phyloP scores from a whole-genome alignment of 345 rosid genomes.

The Anastatica hierochuntica region DNA sequence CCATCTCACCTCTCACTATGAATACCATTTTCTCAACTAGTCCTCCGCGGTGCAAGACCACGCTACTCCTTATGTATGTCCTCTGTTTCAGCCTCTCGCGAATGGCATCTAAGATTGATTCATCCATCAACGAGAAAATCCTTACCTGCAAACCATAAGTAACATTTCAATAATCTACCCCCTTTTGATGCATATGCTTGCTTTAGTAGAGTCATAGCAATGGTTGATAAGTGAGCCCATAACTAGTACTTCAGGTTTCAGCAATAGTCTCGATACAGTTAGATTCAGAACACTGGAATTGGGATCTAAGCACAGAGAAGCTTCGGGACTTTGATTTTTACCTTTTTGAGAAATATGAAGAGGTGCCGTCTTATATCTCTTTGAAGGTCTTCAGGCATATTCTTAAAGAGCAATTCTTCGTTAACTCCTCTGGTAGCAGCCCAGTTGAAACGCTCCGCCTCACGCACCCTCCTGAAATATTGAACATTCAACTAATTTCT shows the following conservation, averaged over 20 bases:
- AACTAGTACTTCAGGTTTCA: background rate
- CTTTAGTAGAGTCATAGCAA: background rate
- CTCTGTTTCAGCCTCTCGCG: slow-evolving; percentile 65
- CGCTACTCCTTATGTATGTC: slow-evolving; percentile 58
- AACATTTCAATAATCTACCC: background rate
- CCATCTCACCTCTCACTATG: slow-evolving; percentile 77
- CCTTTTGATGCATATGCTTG: background rate
- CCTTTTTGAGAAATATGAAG: slow-evolving; percentile 70
- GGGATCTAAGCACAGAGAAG: background rate
- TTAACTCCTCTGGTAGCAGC: slow-evolving; percentile 88
- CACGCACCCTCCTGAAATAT: slow-evolving; percentile 51
- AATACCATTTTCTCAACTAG: slow-evolving; percentile 75
- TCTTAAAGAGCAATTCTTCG: slow-evolving; percentile 56
- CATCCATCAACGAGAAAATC: slow-evolving; percentile 64
- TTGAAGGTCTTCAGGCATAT: slow-evolving; percentile 84
- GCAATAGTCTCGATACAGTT: background rate
- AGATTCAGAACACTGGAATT: background rate
- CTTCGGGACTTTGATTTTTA: slow-evolving; percentile 24
- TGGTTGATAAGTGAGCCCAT: background rate
- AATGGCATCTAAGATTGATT: slow-evolving; percentile 55
- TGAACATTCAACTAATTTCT: background rate
- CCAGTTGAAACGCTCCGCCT: slow-evolving; percentile 82
- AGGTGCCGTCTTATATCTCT: slow-evolving; percentile 85
- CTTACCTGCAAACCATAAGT: slow-evolving; percentile 48
- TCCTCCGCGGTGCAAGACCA: slow-evolving; percentile 43